Conservation (phyloP, 164 flowering plant genomes). For the Tinospora cordifolia region DNA sequence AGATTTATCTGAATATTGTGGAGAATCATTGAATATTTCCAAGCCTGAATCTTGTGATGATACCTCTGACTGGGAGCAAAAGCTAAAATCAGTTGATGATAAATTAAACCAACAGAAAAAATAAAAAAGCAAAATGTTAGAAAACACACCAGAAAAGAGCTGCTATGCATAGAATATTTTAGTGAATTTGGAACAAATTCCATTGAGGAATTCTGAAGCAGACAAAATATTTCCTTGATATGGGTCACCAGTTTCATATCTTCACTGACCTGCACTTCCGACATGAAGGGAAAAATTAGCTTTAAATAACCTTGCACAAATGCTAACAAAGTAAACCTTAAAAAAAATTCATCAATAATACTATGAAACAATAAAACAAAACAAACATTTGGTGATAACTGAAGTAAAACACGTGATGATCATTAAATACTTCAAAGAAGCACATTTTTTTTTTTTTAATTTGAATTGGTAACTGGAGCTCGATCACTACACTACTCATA, state of each 20-base stretch:
- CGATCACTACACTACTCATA: too few species aligned
- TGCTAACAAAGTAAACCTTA: neutral
- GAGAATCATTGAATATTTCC: slow-evolving; percentile 22
- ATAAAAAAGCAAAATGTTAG: slow-evolving; percentile 10
- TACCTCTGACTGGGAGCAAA: slow-evolving; percentile 31
- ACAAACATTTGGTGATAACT: too few species aligned
- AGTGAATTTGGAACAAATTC: slow-evolving; percentile 24
- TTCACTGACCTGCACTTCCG: slow-evolving; percentile 44
- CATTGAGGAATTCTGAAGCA: slow-evolving; percentile 36
- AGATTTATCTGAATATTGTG: slow-evolving; percentile 15
- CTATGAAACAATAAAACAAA: neutral
- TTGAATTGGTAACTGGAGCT: too few species aligned
- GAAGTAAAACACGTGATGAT: too few species aligned
- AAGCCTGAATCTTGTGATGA: slow-evolving; percentile 23
- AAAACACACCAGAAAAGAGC: slow-evolving; percentile 28
- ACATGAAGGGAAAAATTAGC: slow-evolving; percentile 9
- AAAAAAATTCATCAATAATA: neutral
- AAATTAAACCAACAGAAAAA: neutral
- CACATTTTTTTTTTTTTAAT: too few species aligned
- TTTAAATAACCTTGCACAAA: neutral
- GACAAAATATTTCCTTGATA: slow-evolving; percentile 37
- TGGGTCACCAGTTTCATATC: slow-evolving; percentile 43
- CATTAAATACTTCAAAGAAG: too few species aligned
- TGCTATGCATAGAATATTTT: slow-evolving; percentile 15
- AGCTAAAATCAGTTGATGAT: slow-evolving; percentile 8